A percentile compares a stretch with the other conserved stretches of the same genome.
phyloP scores from a whole-genome alignment of 192 early-diverging fungal species.

The Backusella australiensis region DNA sequence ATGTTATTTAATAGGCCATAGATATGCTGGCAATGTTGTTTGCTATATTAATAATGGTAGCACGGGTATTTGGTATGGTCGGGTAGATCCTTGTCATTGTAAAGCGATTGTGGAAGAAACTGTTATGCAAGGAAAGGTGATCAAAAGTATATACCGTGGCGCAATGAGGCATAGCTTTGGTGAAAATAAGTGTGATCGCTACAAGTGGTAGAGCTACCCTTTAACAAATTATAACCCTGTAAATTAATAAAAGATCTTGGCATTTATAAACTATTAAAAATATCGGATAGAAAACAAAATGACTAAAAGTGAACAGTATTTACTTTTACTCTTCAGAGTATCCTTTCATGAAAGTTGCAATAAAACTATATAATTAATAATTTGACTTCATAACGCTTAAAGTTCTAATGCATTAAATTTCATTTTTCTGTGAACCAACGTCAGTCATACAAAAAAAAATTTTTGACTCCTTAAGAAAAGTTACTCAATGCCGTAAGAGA shows the following conservation, averaged over 20 bases:
- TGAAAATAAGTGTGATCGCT: conserved; percentile 1
- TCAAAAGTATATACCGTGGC: conserved; percentile 54
- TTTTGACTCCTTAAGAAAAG: too few species aligned
- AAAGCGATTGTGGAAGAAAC: conserved; percentile 48
- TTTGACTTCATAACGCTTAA: too few species aligned
- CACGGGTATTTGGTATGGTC: conserved; percentile 57
- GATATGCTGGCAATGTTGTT: conserved; percentile 59
- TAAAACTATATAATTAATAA: too few species aligned
- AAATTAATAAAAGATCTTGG: neutral
- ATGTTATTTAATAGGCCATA: conserved; percentile 40
- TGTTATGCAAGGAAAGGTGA: conserved; percentile 44
- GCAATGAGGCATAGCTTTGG: conserved; percentile 50
- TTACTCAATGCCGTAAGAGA: too few species aligned
- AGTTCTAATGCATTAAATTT: too few species aligned
- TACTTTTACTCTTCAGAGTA: too few species aligned
- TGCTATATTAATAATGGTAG: conserved; percentile 44
- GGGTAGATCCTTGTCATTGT: conserved; percentile 50
- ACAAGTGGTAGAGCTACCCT: neutral
- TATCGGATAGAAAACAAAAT: too few species aligned
- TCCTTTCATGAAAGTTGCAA: too few species aligned
- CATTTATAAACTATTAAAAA: too few species aligned
- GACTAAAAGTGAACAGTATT: too few species aligned
- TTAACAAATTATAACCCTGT: neutral
- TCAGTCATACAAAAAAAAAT: too few species aligned
- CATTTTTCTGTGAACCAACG: too few species aligned